These are phyloP conservation scores for Meyerozyma guilliermondii DNA, from an alignment of 1,139 yeast genomes.

Conservation along the genomic window DNA sequence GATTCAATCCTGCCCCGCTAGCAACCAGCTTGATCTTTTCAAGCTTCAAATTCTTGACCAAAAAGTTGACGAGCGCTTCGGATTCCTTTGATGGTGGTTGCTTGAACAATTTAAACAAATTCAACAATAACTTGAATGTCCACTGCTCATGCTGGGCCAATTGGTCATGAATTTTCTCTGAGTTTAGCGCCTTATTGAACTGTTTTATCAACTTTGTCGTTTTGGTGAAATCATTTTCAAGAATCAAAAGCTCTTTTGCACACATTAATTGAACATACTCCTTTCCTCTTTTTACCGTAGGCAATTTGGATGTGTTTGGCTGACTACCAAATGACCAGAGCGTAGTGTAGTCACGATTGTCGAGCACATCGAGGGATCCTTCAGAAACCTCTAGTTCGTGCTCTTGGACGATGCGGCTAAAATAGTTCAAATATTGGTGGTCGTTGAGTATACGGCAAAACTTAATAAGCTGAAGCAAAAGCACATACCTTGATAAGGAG, in stretches of 20 bases:
- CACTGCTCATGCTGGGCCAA: constrained; percentile 18
- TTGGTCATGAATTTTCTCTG: constrained; percentile 9
- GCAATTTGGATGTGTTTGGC: not conserved
- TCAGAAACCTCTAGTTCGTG: constrained; percentile 5
- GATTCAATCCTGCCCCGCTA: not conserved
- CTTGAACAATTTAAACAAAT: constrained; percentile 21
- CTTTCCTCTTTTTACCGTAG: constrained; percentile 2
- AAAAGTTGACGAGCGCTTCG: constrained; percentile 24
- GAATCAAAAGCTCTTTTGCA: constrained; percentile 10
- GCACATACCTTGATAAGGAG: constrained; percentile 33
- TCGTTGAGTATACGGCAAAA: constrained; percentile 32
- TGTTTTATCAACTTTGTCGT: constrained; percentile 14
- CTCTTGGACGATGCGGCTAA: constrained; percentile 14
- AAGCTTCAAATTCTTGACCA: constrained; percentile 27
- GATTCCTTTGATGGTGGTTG: constrained; percentile 17
- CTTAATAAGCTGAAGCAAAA: constrained; percentile 31
- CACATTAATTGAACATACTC: constrained; percentile 8
- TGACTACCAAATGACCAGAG: constrained; percentile 3
- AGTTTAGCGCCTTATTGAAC: constrained; percentile 21
- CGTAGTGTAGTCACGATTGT: constrained; percentile 6
- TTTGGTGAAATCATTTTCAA: constrained; percentile 3
- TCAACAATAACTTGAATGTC: constrained; percentile 21
- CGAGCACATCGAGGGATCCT: constrained; percentile 5
- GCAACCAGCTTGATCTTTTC: constrained; percentile 15
- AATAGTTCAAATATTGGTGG: constrained; percentile 25